Evolutionary conservation across 768 basidiomycete species (phyloP).

Genomic region (Collybia nuda): DNA sequence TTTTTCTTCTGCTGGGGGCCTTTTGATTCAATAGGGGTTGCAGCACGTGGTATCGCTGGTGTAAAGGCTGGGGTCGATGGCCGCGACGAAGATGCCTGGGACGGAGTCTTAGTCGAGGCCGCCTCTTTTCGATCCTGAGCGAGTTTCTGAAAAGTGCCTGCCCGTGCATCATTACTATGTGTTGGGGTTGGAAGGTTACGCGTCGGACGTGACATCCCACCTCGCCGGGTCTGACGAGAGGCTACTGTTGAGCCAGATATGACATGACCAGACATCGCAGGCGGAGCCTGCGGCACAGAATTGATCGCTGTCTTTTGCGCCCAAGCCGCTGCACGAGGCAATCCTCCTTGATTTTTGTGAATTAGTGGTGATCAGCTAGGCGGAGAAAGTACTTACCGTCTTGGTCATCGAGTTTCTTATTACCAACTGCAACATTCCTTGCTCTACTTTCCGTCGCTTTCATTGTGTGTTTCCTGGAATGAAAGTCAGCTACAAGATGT

Average conservation of each 20-base stretch:
- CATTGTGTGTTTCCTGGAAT: slow-evolving; percentile 82
- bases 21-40: slow-evolving; percentile 44
- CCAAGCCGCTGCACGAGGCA: slow-evolving; percentile 74
- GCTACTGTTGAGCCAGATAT: slow-evolving; percentile 18
- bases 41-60: slow-evolving; percentile 37
- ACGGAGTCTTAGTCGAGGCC: slow-evolving; percentile 38
- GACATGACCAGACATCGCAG: slow-evolving; percentile 13
- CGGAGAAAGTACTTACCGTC: slow-evolving; percentile 35
- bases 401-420: slow-evolving; percentile 64
- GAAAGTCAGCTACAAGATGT: slow-evolving; percentile 8
- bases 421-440: slow-evolving; percentile 42
- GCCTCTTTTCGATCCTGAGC: slow-evolving; percentile 42
- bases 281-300: slow-evolving; percentile 15
- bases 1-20: slow-evolving; percentile 37
- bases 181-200: slow-evolving; percentile 33
- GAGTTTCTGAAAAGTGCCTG: slow-evolving; percentile 26
- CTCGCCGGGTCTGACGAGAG: slow-evolving; percentile 42
- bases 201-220: slow-evolving; percentile 43
- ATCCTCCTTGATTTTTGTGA: slow-evolving; percentile 31
- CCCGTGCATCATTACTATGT: slow-evolving; percentile 30
- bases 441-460: slow-evolving; percentile 80
- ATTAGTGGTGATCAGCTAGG: slow-evolving; percentile 8
- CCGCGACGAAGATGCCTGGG: slow-evolving; percentile 59
- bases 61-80: slow-evolving; percentile 52
- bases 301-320: slow-evolving; percentile 38